Conservation (phyloP, 1,139 yeast species). For the Taiozyma sp. region DNA sequence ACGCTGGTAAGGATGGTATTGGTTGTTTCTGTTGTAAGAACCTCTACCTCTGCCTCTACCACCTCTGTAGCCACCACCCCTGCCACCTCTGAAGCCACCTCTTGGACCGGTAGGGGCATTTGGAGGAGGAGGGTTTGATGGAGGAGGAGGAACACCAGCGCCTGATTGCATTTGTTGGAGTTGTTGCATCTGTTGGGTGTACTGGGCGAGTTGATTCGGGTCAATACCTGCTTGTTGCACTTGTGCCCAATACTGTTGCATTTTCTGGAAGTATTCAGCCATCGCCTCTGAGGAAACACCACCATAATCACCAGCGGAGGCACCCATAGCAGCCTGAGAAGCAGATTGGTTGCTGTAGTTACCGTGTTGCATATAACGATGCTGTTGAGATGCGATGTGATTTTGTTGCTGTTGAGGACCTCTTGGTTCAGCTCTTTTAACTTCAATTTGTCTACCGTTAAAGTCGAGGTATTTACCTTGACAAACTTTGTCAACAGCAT, state of each 20-base stretch:
- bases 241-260: constrained; percentile 74
- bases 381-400: constrained; percentile 31
- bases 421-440: constrained; percentile 97
- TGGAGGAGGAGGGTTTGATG: constrained; percentile 14
- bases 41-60: constrained; percentile 22
- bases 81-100: constrained; percentile 21
- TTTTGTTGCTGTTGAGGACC: constrained; percentile 46
- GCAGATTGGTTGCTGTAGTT: constrained; percentile 1
- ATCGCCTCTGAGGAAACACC: constrained; percentile 80
- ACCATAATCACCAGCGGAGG: constrained; percentile 8
- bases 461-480: constrained; percentile 77
- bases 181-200: constrained; percentile 40
- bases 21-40: constrained; percentile 23
- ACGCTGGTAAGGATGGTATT: constrained; percentile 27
- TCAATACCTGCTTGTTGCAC: constrained; percentile 46
- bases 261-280: constrained; percentile 83
- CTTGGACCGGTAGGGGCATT: constrained; percentile 35
- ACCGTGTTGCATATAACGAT: constrained; percentile 21
- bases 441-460: constrained; percentile 91
- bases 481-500: constrained; percentile 90
- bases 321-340: constrained; percentile 7
- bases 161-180: constrained; percentile 28
- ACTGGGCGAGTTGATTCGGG: constrained; percentile 32
- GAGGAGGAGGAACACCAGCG: constrained; percentile 23
- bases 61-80: constrained; percentile 17